Conservation (phyloP, 805 yeast species). For the Metschnikowia koreensis region DNA sequence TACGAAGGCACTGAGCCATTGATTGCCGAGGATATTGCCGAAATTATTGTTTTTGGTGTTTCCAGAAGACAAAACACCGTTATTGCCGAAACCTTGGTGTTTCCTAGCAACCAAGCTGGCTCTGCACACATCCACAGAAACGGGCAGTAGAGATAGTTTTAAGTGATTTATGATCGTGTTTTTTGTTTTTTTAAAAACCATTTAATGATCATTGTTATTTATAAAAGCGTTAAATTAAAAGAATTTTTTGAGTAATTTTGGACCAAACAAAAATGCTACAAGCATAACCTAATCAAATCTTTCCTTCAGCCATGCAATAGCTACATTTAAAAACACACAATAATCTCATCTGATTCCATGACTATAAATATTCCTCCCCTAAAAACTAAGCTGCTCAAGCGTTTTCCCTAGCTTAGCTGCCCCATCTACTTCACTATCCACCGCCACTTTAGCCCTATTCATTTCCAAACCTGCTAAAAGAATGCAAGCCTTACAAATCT, state of each 20-base stretch:
- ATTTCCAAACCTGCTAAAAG: slow-evolving; percentile 80
- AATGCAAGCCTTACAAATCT: slow-evolving; percentile 89
- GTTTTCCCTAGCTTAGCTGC: slow-evolving; percentile 62
- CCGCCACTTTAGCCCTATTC: slow-evolving; percentile 60
- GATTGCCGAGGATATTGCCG: slow-evolving; percentile 38
- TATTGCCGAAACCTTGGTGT: slow-evolving; percentile 38
- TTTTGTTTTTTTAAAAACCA: too few species aligned
- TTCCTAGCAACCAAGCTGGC: slow-evolving; percentile 40
- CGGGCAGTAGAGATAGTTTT: not conserved
- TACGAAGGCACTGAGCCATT: slow-evolving; percentile 37
- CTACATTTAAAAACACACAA: too few species aligned
- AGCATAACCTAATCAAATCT: too few species aligned
- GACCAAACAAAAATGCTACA: not conserved
- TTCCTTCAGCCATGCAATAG: too few species aligned
- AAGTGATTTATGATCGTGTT: too few species aligned
- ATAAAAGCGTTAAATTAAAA: not conserved
- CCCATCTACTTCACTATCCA: slow-evolving; percentile 62
- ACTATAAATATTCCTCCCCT: slow-evolving; percentile 1
- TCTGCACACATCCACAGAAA: slow-evolving; percentile 24
- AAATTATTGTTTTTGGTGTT: slow-evolving; percentile 36
- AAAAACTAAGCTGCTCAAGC: slow-evolving; percentile 65
- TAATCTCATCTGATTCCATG: too few species aligned
- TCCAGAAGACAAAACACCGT: slow-evolving; percentile 36
- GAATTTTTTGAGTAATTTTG: not conserved
- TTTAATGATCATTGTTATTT: too few species aligned